Base-by-base conservation (phyloP, 139 green algal species). In the Tetradesmus obliquus region DNA sequence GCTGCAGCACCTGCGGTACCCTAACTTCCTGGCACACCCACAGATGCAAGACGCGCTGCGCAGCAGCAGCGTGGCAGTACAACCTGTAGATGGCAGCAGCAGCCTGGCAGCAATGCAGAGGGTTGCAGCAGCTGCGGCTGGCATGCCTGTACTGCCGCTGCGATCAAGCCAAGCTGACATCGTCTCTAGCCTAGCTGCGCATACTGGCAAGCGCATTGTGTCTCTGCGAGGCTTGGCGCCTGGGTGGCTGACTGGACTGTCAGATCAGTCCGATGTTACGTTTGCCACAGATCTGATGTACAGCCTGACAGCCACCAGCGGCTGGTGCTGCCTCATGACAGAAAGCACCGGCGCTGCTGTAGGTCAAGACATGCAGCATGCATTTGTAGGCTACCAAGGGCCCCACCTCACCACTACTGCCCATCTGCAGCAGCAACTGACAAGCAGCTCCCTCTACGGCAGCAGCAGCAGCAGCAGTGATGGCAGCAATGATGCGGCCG, bases 311-410 rank as follows among this genome's bases (percentile, higher is more conserved):
- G 54, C 82, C 20, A 45, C 17, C 55, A 71, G 54, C 17, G 82
- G 82, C 20, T 87, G 82, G 82, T 87, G 82, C 82, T 87, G 82
- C 55, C 20, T 87, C 19, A 19, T 71, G 19, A 17, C 54, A 45
- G 19, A 71, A 6, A 57, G 17, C 15, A 57, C 55, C 5, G 82
- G 17, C 4, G 20, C 55, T n/a, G 32, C 54, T 58, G 8, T 15
- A 15, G 82, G 82, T 7, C 82, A 87, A 20, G 54, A 87, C 20
- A 87, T 87, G 82, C 17, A 6, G 54, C 82, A 87, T 71, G 54
- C 53, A 58, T 71, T 71, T n/a, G 0, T 87, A 2, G 54, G 15
- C 2, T 71, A 87, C 20, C 82, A 87, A 57, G 17, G 19, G 1
- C 20, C 82, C 1, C 51, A 85, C 3, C 20, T 85, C 51, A 58